A percentile compares a stretch with the other conserved stretches of the same genome.
These are phyloP conservation scores for Coemansia sp. DNA, from an alignment of 192 early-diverging fungal species.

Conservation along the genomic window DNA sequence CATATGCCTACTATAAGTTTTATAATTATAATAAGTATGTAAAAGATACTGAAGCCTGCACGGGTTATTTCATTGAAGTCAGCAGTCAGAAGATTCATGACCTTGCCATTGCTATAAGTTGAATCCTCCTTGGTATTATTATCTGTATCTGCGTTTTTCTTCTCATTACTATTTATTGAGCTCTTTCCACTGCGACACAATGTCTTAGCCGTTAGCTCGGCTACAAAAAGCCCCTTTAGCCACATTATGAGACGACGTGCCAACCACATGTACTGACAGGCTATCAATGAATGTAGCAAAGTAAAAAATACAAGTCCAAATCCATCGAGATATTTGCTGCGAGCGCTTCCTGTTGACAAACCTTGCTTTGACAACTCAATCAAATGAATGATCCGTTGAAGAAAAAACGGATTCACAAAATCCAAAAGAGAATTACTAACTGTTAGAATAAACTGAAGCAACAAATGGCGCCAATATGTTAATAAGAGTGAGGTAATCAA, in stretches of 20 bases:
- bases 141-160: constrained; percentile 33
- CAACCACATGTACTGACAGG: constrained; percentile 66
- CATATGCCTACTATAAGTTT: too few relatives aligned
- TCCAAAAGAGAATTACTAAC: constrained; percentile 33
- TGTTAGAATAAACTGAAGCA: constrained; percentile 44
- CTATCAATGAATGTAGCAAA: constrained; percentile 44
- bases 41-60: too few relatives aligned
- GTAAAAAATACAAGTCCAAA: constrained; percentile 63
- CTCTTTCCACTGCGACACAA: constrained; percentile 60
- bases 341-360: not conserved
- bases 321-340: constrained; percentile 51
- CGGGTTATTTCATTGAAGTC: constrained; percentile 62
- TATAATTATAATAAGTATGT: too few relatives aligned
- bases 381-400: too few relatives aligned
- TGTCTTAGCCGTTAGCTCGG: constrained; percentile 69
- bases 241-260: constrained; percentile 67
- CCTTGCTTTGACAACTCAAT: constrained; percentile 51
- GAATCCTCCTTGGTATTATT: constrained; percentile 59
- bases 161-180: constrained; percentile 18
- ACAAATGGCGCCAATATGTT: constrained; percentile 49
- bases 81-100: constrained; percentile 70
- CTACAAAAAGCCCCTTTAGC: constrained; percentile 60
- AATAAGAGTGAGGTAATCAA: constrained; percentile 35
- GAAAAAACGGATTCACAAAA: constrained; percentile 61
- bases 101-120: constrained; percentile 56